These are phyloP conservation scores for Gossypium herbaceum DNA, from an alignment of 345 rosid species.

Conservation along the genomic window DNA sequence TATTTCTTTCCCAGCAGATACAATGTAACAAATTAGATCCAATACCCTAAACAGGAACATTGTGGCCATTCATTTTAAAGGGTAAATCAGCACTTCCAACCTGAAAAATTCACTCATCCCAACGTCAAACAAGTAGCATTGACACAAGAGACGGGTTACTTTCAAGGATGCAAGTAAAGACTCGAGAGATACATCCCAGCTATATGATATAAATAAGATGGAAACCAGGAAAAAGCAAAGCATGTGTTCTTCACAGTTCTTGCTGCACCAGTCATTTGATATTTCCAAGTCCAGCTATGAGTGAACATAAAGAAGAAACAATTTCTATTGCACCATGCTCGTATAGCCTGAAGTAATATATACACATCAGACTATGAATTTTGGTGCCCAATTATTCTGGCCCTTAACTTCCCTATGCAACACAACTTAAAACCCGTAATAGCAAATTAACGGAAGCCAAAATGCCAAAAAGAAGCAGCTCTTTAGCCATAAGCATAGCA, in stretches of 20 bases:
- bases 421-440: background rate
- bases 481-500: background rate
- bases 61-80: background rate
- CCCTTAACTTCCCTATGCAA: background rate
- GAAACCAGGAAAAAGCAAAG: background rate
- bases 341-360: slow-evolving; percentile 12
- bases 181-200: background rate
- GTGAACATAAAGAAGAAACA: background rate
- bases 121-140: background rate
- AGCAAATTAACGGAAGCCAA: background rate
- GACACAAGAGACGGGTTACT: background rate
- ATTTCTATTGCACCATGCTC: slow-evolving; percentile 17
- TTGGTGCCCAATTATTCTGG: slow-evolving; percentile 4
- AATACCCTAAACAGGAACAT: background rate
- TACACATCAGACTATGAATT: slow-evolving; percentile 14
- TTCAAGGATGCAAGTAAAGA: background rate
- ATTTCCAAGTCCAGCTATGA: slow-evolving; percentile 5
- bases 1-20: too few relatives aligned
- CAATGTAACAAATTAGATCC: background rate
- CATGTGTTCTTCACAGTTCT: slow-evolving; percentile 6
- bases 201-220: background rate
- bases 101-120: background rate
- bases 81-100: background rate
- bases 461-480: background rate
- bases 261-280: background rate